Conservation (phyloP, 2,329 filamentous ascomycete genomes). For the Onygenales sp. region DNA sequence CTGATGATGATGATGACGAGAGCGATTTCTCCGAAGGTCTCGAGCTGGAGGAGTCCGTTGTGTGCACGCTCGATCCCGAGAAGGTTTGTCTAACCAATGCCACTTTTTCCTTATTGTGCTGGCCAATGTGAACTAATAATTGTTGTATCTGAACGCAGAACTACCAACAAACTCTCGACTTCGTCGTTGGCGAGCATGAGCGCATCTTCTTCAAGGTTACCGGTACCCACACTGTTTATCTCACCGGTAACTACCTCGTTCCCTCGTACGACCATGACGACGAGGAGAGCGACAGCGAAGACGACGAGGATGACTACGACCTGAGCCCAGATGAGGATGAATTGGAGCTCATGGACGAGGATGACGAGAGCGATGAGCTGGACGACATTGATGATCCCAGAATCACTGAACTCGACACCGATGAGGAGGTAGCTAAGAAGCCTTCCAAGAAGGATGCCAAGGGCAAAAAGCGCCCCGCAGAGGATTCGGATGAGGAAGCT, state of each 20-base stretch:
- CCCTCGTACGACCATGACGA: constrained; percentile 43
- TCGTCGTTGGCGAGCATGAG: constrained; percentile 83
- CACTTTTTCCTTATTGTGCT: not conserved
- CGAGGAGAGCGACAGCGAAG: constrained; percentile 25
- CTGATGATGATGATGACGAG: constrained; percentile 54
- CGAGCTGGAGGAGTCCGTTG: constrained; percentile 77
- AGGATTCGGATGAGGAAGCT: constrained; percentile 53
- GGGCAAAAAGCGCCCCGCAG: constrained; percentile 87
- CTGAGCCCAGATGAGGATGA: constrained; percentile 72
- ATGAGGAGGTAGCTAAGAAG: constrained; percentile 62
- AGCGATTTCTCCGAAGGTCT: constrained; percentile 49
- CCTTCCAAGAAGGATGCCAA: constrained; percentile 39
- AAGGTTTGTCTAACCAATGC: constrained; percentile 51
- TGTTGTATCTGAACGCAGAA: constrained; percentile 46
- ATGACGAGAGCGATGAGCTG: constrained; percentile 64
- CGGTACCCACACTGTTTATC: constrained; percentile 80
- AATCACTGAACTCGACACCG: constrained; percentile 71
- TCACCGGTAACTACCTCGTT: constrained; percentile 94
- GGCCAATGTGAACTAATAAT: not conserved
- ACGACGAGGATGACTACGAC: constrained; percentile 59
- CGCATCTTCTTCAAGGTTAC: constrained; percentile 84
- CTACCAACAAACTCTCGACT: constrained; percentile 91
- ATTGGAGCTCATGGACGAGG: constrained; percentile 47
- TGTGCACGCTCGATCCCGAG: constrained; percentile 91
- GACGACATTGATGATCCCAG: constrained; percentile 71